Evolutionary conservation across 2,329 filamentous ascomycete genomes (phyloP).

Genomic region (Arthroderma sp.): DNA sequence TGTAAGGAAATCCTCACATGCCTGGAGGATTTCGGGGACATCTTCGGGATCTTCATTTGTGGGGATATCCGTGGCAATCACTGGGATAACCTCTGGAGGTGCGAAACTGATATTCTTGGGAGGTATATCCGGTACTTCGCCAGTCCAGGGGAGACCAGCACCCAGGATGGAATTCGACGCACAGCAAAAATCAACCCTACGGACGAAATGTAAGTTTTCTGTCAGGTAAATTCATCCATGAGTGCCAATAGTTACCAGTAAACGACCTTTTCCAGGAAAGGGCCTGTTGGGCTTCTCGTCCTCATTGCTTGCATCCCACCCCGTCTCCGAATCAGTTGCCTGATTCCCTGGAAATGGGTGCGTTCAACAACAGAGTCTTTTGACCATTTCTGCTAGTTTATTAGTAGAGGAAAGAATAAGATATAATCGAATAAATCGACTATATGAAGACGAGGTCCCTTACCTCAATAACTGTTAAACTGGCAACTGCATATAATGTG

Average conservation of each 20-base stretch:
- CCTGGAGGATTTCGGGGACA: slow-evolving; percentile 17
- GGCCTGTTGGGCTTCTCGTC: slow-evolving; percentile 18
- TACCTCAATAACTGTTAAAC: slow-evolving; percentile 27
- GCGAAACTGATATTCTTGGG: slow-evolving; percentile 19
- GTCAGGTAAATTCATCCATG: no score
- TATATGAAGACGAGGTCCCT: no score
- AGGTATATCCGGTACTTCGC: slow-evolving; percentile 17
- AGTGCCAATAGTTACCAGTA: slow-evolving; percentile 20
- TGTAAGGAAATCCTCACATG: slow-evolving; percentile 23
- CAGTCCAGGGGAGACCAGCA: slow-evolving; percentile 23
- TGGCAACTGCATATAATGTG: slow-evolving; percentile 24
- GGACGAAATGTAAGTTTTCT: background rate
- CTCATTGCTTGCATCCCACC: slow-evolving; percentile 24
- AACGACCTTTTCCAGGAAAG: slow-evolving; percentile 23
- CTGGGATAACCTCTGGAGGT: slow-evolving; percentile 15
- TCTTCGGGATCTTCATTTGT: slow-evolving; percentile 15
- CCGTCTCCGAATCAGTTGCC: slow-evolving; percentile 21
- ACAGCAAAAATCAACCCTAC: slow-evolving; percentile 25
- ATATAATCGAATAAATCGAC: no score
- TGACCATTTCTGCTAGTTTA: slow-evolving; percentile 23
- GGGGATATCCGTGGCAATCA: slow-evolving; percentile 10
- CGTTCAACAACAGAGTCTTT: slow-evolving; percentile 23
- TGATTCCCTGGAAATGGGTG: slow-evolving; percentile 22
- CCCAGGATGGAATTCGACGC: slow-evolving; percentile 22
- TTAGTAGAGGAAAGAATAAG: background rate